These are phyloP conservation scores for Cyberlindnera mississippiensis DNA, from an alignment of 805 yeast genomes.

Conservation along the genomic window DNA sequence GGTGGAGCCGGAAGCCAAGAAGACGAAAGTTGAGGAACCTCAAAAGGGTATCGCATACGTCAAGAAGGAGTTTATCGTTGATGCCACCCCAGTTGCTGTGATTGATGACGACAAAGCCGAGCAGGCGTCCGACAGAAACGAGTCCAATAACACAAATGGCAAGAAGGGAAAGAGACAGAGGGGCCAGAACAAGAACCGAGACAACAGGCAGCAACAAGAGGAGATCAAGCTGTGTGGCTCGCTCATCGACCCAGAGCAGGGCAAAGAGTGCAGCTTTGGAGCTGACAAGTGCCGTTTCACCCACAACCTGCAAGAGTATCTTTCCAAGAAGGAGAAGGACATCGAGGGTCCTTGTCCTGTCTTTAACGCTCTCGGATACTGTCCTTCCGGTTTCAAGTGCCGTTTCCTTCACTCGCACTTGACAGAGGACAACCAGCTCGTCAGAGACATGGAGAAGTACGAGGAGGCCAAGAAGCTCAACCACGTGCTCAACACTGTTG, in stretches of 20 bases:
- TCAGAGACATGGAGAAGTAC: constrained; percentile 40
- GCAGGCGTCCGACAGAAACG: constrained; percentile 35
- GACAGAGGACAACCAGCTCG: constrained; percentile 40
- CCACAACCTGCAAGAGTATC: constrained; percentile 68
- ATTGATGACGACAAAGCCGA: constrained; percentile 47
- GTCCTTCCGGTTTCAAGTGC: constrained; percentile 92
- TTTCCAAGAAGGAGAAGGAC: constrained; percentile 65
- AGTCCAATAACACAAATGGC: constrained; percentile 34
- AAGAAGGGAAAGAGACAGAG: constrained; percentile 47
- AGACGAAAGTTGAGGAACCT: constrained; percentile 11
- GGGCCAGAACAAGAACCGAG: constrained; percentile 85
- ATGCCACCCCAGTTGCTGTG: constrained; percentile 19
- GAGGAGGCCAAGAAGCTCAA: constrained; percentile 34
- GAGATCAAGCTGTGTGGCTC: constrained; percentile 61
- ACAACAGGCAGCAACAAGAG: constrained; percentile 65
- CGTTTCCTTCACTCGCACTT: constrained; percentile 81
- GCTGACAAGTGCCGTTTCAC: constrained; percentile 67
- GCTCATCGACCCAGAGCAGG: constrained; percentile 49
- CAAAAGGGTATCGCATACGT: constrained; percentile 69
- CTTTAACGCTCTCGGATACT: constrained; percentile 72
- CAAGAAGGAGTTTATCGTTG: constrained; percentile 63
- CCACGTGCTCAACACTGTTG: constrained; percentile 62
- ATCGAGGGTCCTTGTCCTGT: constrained; percentile 83
- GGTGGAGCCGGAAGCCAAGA: constrained; percentile 12
- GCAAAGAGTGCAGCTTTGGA: constrained; percentile 55